phyloP scores from a whole-genome alignment of 2,329 filamentous ascomycete genomes.

The Diaporthe aspalathi region DNA sequence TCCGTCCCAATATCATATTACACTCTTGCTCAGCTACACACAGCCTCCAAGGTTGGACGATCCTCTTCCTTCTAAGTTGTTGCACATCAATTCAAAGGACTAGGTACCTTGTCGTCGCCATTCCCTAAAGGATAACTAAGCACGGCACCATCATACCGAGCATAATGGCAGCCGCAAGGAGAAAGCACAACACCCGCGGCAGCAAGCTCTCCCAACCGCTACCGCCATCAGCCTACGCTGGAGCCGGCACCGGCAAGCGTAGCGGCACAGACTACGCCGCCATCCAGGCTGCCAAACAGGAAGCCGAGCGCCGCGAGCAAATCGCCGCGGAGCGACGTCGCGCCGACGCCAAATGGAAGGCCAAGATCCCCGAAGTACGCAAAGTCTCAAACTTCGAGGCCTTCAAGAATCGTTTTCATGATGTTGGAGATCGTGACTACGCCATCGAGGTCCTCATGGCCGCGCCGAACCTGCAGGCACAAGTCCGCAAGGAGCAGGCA shows the following conservation, averaged over 20 bases:
- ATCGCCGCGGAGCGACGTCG: slow-evolving; percentile 2
- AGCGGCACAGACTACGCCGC: slow-evolving; percentile 16
- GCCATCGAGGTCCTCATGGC: slow-evolving; percentile 20
- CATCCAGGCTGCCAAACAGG: slow-evolving; percentile 13
- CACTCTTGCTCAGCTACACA: neutral
- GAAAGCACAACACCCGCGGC: neutral
- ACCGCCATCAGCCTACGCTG: neutral
- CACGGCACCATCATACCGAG: neutral
- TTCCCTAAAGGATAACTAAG: neutral
- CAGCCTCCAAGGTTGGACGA: neutral
- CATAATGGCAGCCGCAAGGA: neutral
- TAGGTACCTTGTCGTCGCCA: neutral
- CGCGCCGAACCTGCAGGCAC: slow-evolving; percentile 14
- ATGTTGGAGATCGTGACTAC: slow-evolving; percentile 4
- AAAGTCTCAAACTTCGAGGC: slow-evolving; percentile 14
- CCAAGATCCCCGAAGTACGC: slow-evolving; percentile 20
- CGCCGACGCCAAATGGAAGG: neutral
- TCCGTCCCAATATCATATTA: neutral
- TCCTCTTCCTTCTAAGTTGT: neutral
- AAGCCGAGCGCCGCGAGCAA: slow-evolving; percentile 15
- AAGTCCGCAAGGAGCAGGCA: slow-evolving; percentile 18
- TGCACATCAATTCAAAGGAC: neutral
- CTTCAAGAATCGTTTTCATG: slow-evolving; percentile 12
- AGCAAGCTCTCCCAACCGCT: neutral
- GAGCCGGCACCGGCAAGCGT: slow-evolving; percentile 9